These are phyloP conservation scores for Monascus purpureus DNA, from an alignment of 495 filamentous ascomycete genomes.

Conservation along the genomic window DNA sequence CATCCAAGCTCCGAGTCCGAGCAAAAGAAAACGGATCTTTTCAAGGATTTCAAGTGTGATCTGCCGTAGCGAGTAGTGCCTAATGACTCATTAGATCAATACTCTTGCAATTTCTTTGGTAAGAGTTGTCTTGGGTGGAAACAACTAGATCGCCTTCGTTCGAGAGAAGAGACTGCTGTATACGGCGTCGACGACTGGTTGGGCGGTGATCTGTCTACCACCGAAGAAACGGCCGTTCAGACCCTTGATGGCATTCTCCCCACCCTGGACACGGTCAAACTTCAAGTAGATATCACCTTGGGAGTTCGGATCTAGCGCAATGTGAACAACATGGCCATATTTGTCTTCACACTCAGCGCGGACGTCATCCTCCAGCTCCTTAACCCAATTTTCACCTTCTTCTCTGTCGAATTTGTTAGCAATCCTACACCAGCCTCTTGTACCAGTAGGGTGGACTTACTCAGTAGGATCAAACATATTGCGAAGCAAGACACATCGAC, in stretches of 20 bases:
- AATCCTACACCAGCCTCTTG: neutral
- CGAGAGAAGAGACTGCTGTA: conserved; percentile 95
- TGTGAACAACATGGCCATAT: conserved; percentile 98
- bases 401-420: conserved; percentile 50
- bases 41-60: conserved; percentile 6
- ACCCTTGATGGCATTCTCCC: conserved; percentile 94
- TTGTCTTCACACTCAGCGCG: conserved; percentile 84
- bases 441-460: conserved; percentile 41
- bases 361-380: conserved; percentile 90
- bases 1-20: conserved; percentile 13
- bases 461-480: conserved; percentile 90
- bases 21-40: conserved; percentile 2
- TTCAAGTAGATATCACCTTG: conserved; percentile 97
- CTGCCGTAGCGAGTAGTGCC: conserved; percentile 12
- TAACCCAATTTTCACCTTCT: conserved; percentile 77
- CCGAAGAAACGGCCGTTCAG: conserved; percentile 95
- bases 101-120: conserved; percentile 13
- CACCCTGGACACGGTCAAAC: conserved; percentile 87
- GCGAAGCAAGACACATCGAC: conserved; percentile 82
- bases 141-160: conserved; percentile 49
- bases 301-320: conserved; percentile 83
- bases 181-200: conserved; percentile 92
- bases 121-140: conserved; percentile 5
- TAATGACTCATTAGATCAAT: conserved; percentile 17
- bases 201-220: conserved; percentile 75